Base-by-base conservation (phyloP, 768 basidiomycete species). In the Pleurotus tuoliensis region DNA sequence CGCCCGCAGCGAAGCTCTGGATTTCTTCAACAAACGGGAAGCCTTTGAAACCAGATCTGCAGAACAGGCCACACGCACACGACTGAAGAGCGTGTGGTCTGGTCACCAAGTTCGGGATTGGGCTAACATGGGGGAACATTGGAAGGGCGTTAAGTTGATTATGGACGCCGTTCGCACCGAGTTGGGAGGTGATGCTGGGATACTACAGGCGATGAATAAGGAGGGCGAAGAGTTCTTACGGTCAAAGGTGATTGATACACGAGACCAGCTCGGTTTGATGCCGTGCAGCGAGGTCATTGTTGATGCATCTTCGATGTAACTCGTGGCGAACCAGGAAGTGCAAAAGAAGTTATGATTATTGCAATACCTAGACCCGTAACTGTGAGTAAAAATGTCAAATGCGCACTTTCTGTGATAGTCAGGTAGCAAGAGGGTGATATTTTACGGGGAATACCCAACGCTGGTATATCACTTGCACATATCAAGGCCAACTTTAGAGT, bases 401-500 rank as follows among this genome's bases (percentile, higher is more conserved):
- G 8, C 8, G 30, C 8, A 11, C 1, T 34, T 34, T 4, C 30
- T 34, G 30, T 9, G 8, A 34, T 34, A 34, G 30, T 34, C 30
- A 9, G 3, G 8, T 9, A 9, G 9, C 30, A 34, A 34, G 30
- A 34, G 11, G 30, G 30, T 34, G 30, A 34, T 34, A 34, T 34
- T 34, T 34, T 34, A 11, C 3, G 30, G 13, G 41, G 11, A 24
- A 41, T 24, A 41, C 11, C 43, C 51, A 24, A 41, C 39, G 39
- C n/a, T 4, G 39, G 38, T 40, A 39, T 38, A 52, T 43, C 48
- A 58, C 60, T 63, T 70, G 62, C 73, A 72, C 41, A 67, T 67
- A 44, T 67, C 64, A 45, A 74, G 66, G 37, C 77, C 74, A 9
- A 79, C 87, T 66, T 76, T 81, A 8, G 92, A 90, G 72, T 97